Percentiles rank a stretch among this genome's conserved stretches.
These are phyloP conservation scores for Aspergillus awamori DNA, from an alignment of 2,329 filamentous ascomycete genomes.

Conservation along the genomic window DNA sequence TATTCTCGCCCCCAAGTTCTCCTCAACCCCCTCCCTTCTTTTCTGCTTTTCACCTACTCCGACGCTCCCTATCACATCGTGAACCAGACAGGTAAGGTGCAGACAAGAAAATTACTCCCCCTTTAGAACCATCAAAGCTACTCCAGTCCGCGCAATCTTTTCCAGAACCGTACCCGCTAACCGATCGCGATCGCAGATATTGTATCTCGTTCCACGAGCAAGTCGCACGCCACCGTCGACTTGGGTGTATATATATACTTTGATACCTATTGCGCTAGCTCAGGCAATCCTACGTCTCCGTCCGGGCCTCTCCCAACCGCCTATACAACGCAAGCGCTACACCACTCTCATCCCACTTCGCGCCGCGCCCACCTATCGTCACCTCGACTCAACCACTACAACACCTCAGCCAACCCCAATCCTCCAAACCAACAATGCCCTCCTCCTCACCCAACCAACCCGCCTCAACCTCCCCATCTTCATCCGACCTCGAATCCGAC, in stretches of 20 bases:
- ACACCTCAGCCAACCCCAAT: background rate
- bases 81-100: no score
- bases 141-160: background rate
- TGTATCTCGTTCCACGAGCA: no score
- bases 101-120: no score
- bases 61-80: background rate
- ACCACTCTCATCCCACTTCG: background rate
- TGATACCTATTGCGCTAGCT: no score
- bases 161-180: background rate
- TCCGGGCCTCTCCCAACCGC: background rate
- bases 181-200: background rate
- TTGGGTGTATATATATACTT: no score
- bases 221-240: no score
- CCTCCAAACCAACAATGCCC: constrained; percentile 14
- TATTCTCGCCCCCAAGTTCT: background rate
- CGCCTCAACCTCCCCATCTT: constrained; percentile 16
- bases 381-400: background rate
- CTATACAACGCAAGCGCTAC: background rate
- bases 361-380: background rate
- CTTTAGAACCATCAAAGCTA: background rate
- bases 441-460: constrained; percentile 12
- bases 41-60: background rate
- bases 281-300: background rate
- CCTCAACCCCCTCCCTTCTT: background rate
- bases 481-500: constrained; percentile 39